Evolutionary conservation across 495 filamentous ascomycete genomes (phyloP), one percentile per base, ranked within the genome.

Genomic region (Lindgomyces ingoldianus): DNA sequence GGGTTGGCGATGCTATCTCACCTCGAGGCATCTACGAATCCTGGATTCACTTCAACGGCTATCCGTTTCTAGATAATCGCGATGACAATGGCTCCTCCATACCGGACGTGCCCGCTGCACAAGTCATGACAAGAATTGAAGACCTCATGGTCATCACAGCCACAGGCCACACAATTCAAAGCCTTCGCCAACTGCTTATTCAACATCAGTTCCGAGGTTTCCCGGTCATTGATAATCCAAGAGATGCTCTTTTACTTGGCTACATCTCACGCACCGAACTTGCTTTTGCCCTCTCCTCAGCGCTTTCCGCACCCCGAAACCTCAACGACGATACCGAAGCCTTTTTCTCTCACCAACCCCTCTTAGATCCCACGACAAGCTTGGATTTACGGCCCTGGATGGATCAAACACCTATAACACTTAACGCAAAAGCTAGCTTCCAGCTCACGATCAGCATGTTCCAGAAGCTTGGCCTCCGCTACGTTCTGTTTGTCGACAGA

Each of bases 11-110:
- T 74, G 94, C 93, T 26, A 96, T 98, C 75, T 90, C 90, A 18
- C 91, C 90, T 51, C 85, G 89, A 18, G 94, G 95, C 27, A 98
- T 98, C 74, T 98, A 98, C 79, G 94, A 98, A 72, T 89, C 86
- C 48, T 98, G 94, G 94, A 98, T 98, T 72, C 89, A 90, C 58
- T 88, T 98, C 73, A 93, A 93, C 67, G 92, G 91, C 70, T 98
- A 97, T 75, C 95, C 95, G 2, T 97, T 93, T 76, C 82, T 98
- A 36, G 95, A 97, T 73, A 94, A 95, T 71, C 87, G 88, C 57
- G 94, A 98, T 66, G 94, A 97, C 54, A 79, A 69, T 46, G 46
- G 54, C 30, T 64, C 81, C 1, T 82, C 85, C 2, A 79, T 87
- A 1, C 94, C 94, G 10, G 92, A 97, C 77, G 88, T 97, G 0